Base-by-base conservation (phyloP, 2,329 filamentous ascomycete species). In the Hysterium pulicare region DNA sequence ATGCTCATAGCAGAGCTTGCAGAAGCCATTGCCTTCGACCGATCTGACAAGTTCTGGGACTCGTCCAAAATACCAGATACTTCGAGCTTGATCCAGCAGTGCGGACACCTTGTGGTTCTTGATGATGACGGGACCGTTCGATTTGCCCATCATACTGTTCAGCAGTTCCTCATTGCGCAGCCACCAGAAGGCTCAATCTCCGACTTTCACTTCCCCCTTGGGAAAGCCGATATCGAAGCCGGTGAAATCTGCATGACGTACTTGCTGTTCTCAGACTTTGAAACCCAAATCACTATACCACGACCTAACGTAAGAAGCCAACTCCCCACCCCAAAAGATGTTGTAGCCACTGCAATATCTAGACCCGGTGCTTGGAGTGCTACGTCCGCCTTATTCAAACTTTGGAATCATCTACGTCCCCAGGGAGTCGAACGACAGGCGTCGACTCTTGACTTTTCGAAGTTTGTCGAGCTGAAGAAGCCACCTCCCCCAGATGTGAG, bases 191-290 rank as follows among this genome's bases (percentile, higher is more conserved):
- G 2, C 30, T 39, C 37, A 9, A 37, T 38, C 24, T 3, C 32
- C 10, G 22, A 38, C 5, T 37, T 43, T 30, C 41, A 43, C 21
- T 43, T 43, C 28, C 10, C 17, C 13, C 33, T 21, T n/a, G 7
- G 16, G 2, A 21, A 39, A 37, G 41, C 41, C 11, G 33, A 43
- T 17, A 28, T 19, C 13, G 13, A 19, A 17, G 28, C 35, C 20
- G 41, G 41, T 19, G 34, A 43, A 10, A 17, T 31, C 13, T 43
- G 41, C 33, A 32, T 43, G 23, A 31, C 41, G 22, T 43, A 43
- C 21, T 19, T 43, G 13, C 15, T 22, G 16, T 38, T 43, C 33
- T 38, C 34, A 16, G 41, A 43, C 41, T 43, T 43, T 43, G 41
- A 43, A n/a, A 39, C 3, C 15, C 34, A 38, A 16, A n/a, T n/a